Evolutionary conservation across 2,329 filamentous ascomycete genomes (phyloP).

Genomic region (Aspergillus clavatus): DNA sequence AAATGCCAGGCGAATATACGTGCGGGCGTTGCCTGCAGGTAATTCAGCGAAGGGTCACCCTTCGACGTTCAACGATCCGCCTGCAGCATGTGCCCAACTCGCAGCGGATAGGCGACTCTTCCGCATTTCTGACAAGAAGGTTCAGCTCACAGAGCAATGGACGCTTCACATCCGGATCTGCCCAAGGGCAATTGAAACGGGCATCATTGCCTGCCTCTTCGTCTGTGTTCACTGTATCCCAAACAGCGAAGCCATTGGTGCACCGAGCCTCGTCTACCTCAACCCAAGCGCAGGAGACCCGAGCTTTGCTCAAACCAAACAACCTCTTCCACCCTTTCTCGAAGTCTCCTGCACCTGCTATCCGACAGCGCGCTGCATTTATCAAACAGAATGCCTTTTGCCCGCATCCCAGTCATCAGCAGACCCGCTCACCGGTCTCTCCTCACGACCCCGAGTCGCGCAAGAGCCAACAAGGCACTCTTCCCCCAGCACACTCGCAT

Average conservation of each 20-base stretch:
- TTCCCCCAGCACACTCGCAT: constrained; percentile 73
- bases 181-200: constrained; percentile 17
- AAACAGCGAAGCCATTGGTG: constrained; percentile 16
- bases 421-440: constrained; percentile 63
- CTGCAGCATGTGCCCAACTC: constrained; percentile 22
- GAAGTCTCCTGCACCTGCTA: constrained; percentile 80
- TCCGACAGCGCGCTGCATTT: constrained; percentile 79
- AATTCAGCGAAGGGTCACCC: constrained; percentile 27
- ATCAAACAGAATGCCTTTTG: constrained; percentile 93
- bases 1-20: constrained; percentile 39
- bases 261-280: constrained; percentile 25
- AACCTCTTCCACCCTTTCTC: constrained; percentile 93
- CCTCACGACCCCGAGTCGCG: constrained; percentile 60
- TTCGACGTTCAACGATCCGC: constrained; percentile 19
- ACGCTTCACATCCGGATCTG: constrained; percentile 15
- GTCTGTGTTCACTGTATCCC: constrained; percentile 5
- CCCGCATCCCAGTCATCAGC: constrained; percentile 80
- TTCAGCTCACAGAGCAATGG: constrained; percentile 25
- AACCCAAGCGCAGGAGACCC: constrained; percentile 20
- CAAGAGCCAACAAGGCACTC: constrained; percentile 42
- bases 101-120: constrained; percentile 22
- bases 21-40: constrained; percentile 38
- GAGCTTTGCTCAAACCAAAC: constrained; percentile 58
- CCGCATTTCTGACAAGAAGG: constrained; percentile 22
- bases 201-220: constrained; percentile 5